A percentile compares a stretch with the other conserved stretches of the same genome.
Evolutionary conservation across 495 filamentous ascomycete species (phyloP).

Genomic region (Neurospora discreta): DNA sequence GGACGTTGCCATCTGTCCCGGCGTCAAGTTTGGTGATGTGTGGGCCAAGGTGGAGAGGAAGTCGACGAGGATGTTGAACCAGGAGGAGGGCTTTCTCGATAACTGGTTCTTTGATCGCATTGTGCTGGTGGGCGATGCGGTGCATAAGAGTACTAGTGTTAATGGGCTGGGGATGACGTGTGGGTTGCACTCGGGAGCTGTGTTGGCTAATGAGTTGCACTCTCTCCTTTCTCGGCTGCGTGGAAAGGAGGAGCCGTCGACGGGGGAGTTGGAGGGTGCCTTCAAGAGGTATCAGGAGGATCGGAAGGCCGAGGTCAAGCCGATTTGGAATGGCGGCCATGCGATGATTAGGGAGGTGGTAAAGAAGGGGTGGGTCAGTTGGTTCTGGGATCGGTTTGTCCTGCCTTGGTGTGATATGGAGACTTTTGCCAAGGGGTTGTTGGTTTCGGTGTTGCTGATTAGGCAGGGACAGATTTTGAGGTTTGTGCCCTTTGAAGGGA

Average conservation of each 20-base stretch:
- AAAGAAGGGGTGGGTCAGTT: neutral
- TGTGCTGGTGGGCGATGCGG: slow-evolving; percentile 33
- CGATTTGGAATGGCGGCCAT: neutral
- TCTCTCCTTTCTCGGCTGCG: neutral
- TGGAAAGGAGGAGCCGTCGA: neutral
- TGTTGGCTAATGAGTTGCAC: neutral
- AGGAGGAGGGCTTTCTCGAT: slow-evolving; percentile 31
- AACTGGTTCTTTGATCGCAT: slow-evolving; percentile 29
- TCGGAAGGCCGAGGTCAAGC: neutral
- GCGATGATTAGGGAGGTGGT: neutral
- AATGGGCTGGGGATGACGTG: neutral
- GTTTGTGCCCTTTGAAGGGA: neutral
- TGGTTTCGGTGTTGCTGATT: neutral
- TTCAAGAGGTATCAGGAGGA: neutral
- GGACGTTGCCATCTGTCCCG: neutral
- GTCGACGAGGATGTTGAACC: slow-evolving; percentile 10
- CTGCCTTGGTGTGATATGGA: neutral
- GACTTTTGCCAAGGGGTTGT: neutral
- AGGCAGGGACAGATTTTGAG: neutral
- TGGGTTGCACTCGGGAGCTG: neutral
- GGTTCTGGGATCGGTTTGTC: neutral
- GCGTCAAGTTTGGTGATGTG: neutral
- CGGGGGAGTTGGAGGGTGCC: neutral
- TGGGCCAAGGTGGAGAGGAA: neutral
- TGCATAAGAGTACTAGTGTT: slow-evolving; percentile 22